Evolutionary conservation across 2,329 filamentous ascomycete species (phyloP).

Genomic region (Trichoderma sp.): DNA sequence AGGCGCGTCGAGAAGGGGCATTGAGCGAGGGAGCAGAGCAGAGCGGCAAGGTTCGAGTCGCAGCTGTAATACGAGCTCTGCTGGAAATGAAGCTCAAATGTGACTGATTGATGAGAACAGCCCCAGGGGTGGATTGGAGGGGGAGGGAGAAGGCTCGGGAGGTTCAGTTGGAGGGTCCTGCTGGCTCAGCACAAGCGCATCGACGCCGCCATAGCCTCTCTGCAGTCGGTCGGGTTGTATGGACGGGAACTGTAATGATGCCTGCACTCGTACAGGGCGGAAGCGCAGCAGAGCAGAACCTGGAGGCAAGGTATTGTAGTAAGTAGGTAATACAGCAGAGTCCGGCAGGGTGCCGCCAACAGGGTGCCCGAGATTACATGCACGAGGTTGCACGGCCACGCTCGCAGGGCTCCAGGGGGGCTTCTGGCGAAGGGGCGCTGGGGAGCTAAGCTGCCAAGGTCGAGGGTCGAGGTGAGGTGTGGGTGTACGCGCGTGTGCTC

Average conservation of each 20-base stretch:
- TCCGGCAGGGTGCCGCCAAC: no score
- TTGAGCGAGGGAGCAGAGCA: conserved; percentile 15
- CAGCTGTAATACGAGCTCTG: no score
- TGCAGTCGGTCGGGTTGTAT: no score
- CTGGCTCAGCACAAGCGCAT: conserved; percentile 12
- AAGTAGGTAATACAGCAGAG: no score
- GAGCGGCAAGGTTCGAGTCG: no score
- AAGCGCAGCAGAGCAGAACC: no score
- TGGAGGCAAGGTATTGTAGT: no score
- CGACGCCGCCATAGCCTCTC: conserved; percentile 19
- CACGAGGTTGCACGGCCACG: conserved; percentile 5
- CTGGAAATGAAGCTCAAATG: not conserved
- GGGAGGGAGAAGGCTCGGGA: no score
- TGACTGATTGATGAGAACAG: not conserved
- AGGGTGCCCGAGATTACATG: not conserved
- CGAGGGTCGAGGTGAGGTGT: no score
- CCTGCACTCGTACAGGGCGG: no score
- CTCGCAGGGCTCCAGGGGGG: conserved; percentile 19
- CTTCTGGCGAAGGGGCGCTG: conserved; percentile 7
- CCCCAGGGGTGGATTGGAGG: conserved; percentile 3
- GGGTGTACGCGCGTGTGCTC: conserved; percentile 19
- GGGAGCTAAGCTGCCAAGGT: not conserved
- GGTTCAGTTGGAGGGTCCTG: no score
- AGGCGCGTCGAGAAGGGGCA: conserved; percentile 27
- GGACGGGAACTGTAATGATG: no score